Conservation (phyloP, 2,329 filamentous ascomycete species). For the Fusarium mexicanum region DNA sequence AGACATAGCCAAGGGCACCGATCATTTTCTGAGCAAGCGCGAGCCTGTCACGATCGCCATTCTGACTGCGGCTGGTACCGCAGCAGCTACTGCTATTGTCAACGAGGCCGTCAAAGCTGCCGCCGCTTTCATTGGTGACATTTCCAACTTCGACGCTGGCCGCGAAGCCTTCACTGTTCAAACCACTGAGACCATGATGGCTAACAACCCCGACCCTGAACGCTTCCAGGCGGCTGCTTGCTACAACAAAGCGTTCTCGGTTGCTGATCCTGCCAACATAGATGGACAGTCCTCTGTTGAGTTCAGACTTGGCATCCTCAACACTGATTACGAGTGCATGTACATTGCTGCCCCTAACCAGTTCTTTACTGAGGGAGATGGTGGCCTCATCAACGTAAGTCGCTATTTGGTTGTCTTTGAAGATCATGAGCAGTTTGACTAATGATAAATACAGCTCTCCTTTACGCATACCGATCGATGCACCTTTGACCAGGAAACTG, state of each 20-base stretch:
- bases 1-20: not conserved
- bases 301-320: not conserved
- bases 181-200: slow-evolving; percentile 5
- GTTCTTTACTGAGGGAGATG: slow-evolving; percentile 3
- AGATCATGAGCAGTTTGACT: not conserved
- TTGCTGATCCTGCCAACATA: slow-evolving; percentile 8
- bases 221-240: slow-evolving; percentile 7
- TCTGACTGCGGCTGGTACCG: slow-evolving; percentile 3
- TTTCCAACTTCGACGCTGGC: slow-evolving; percentile 2
- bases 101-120: not conserved
- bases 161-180: slow-evolving; percentile 1
- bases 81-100: not conserved
- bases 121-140: not conserved
- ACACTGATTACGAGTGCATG: slow-evolving; percentile 19
- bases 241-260: not conserved
- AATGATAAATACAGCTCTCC: not conserved
- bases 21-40: not conserved
- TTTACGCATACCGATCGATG: slow-evolving; percentile 8
- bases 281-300: slow-evolving; percentile 9
- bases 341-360: slow-evolving; percentile 13
- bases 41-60: not conserved
- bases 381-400: slow-evolving; percentile 14
- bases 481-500: not conserved
- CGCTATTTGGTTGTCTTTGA: accelerated
- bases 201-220: not conserved